Evolutionary conservation across 202 grass and related monocot genomes (phyloP).

Genomic region (Carex arenaria): DNA sequence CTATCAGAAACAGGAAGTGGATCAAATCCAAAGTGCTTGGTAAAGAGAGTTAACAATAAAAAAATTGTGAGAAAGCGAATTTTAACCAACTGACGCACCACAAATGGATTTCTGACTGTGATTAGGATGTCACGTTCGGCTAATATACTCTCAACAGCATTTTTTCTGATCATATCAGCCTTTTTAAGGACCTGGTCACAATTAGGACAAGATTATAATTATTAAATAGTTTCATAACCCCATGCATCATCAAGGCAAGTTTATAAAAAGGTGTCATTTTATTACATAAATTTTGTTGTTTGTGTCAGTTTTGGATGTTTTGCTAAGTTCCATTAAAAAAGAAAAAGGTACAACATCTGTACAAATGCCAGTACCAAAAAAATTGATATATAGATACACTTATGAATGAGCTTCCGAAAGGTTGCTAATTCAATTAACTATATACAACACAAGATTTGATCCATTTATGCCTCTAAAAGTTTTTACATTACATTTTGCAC

Average conservation of each 20-base stretch:
- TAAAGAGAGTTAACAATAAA: neutral
- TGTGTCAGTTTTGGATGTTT: neutral
- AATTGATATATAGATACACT: neutral
- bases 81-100: slow-evolving; percentile 51
- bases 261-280: neutral
- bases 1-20: slow-evolving; percentile 42
- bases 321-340: neutral
- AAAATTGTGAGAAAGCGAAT: slow-evolving; percentile 11
- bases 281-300: neutral
- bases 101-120: slow-evolving; percentile 97
- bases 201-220: slow-evolving; percentile 18
- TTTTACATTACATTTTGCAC: neutral
- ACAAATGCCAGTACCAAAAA: slow-evolving; percentile 8
- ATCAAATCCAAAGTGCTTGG: slow-evolving; percentile 23
- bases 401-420: neutral
- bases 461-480: neutral
- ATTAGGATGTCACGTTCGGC: slow-evolving; percentile 98
- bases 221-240: slow-evolving; percentile 9
- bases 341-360: neutral
- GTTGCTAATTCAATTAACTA: neutral
- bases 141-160: slow-evolving; percentile 99
- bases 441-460: neutral
- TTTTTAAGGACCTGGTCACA: slow-evolving; percentile 86
- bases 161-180: slow-evolving; percentile 99
- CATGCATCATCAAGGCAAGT: neutral